A percentile compares a stretch with the other conserved stretches of the same genome.
These are phyloP conservation scores for Hortaea sp. DNA, from an alignment of 2,329 filamentous ascomycete species.

Conservation along the genomic window DNA sequence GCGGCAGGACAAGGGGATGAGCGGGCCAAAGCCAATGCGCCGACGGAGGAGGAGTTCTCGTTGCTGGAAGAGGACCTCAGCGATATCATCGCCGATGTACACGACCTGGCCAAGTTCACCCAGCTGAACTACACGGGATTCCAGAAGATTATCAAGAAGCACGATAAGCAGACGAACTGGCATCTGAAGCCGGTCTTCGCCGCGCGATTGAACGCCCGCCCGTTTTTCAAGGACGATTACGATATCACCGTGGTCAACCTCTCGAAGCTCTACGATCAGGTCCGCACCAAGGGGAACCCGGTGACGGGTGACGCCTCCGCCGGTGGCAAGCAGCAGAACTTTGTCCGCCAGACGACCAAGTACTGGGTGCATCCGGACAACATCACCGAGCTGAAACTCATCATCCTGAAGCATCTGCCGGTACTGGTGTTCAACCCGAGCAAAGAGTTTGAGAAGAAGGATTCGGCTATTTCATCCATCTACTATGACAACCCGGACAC, in stretches of 20 bases:
- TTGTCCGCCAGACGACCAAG: slow-evolving; percentile 94
- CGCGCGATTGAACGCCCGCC: slow-evolving; percentile 83
- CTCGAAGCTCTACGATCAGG: slow-evolving; percentile 88
- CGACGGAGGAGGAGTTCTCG: slow-evolving; percentile 86
- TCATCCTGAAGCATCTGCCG: slow-evolving; percentile 93
- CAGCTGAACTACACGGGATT: slow-evolving; percentile 98
- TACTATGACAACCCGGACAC: slow-evolving; percentile 94
- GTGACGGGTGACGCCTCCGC: slow-evolving; percentile 85
- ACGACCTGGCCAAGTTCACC: slow-evolving; percentile 95
- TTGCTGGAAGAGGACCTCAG: slow-evolving; percentile 88
- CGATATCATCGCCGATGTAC: slow-evolving; percentile 96
- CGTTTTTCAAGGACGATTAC: slow-evolving; percentile 98
- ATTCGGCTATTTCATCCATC: slow-evolving; percentile 93
- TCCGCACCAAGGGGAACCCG: slow-evolving; percentile 85
- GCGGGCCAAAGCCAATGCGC: slow-evolving; percentile 32
- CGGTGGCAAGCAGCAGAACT: slow-evolving; percentile 86
- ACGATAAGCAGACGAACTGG: slow-evolving; percentile 89
- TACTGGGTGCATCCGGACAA: slow-evolving; percentile 99
- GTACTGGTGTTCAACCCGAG: slow-evolving; percentile 95
- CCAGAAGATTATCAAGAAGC: slow-evolving; percentile 99
- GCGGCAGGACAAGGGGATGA: slow-evolving; percentile 32
- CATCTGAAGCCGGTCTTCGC: slow-evolving; percentile 93
- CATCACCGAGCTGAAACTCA: slow-evolving; percentile 94
- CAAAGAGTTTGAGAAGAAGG: slow-evolving; percentile 86
- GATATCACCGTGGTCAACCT: slow-evolving; percentile 91